These are phyloP conservation scores for Suhomyces faveliae DNA, from an alignment of 805 yeast species.

Conservation along the genomic window DNA sequence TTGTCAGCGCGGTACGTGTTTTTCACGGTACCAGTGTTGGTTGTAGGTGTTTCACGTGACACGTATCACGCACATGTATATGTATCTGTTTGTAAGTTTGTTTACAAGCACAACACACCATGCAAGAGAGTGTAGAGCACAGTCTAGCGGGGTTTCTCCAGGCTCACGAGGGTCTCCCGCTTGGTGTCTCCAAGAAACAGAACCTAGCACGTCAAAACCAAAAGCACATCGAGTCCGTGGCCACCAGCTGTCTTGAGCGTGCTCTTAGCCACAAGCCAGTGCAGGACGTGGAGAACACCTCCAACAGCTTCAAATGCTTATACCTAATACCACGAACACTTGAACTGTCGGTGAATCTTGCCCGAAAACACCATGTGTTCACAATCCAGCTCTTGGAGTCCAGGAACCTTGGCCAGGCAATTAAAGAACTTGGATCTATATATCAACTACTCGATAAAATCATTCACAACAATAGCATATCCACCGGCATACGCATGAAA, in stretches of 20 bases:
- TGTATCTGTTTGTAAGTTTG: constrained; percentile 1
- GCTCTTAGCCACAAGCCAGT: neutral
- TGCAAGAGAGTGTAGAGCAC: constrained; percentile 1
- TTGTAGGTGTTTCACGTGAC: too few species aligned
- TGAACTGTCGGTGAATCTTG: constrained; percentile 7
- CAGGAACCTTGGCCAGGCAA: constrained; percentile 12
- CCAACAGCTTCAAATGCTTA: constrained; percentile 19
- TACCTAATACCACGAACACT: constrained; percentile 12
- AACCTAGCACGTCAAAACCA: constrained; percentile 9
- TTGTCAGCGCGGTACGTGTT: too few species aligned
- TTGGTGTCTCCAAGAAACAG: constrained; percentile 11
- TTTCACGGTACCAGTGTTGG: too few species aligned
- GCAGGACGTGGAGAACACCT: constrained; percentile 6
- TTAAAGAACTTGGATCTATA: constrained; percentile 10
- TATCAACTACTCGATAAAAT: constrained; percentile 12
- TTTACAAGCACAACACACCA: constrained; percentile 3
- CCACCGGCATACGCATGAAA: neutral
- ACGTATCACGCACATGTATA: neutral
- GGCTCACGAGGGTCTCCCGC: constrained; percentile 6
- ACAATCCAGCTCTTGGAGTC: constrained; percentile 23
- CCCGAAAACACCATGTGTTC: constrained; percentile 28
- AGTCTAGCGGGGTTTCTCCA: constrained; percentile 8
- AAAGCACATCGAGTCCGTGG: constrained; percentile 10
- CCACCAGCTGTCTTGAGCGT: constrained; percentile 7
- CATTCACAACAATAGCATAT: constrained; percentile 5